Percentiles rank a stretch among this genome's conserved stretches.
Evolutionary conservation across 768 basidiomycete species (phyloP).

Genomic region (Cubamyces sp.): DNA sequence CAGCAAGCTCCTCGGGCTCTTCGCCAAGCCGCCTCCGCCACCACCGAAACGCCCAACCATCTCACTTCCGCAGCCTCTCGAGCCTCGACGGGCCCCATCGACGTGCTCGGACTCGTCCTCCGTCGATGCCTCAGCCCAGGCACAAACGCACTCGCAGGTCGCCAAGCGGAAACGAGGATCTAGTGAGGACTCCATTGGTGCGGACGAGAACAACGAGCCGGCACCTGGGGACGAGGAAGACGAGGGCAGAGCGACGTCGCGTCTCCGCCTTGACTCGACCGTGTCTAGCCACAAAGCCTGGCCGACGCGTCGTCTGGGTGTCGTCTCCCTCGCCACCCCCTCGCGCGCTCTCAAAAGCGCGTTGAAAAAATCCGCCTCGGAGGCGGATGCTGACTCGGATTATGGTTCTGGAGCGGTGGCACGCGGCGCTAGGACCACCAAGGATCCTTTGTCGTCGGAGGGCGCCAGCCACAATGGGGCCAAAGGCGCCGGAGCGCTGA

Average conservation of each 20-base stretch:
- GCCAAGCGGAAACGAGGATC: not conserved
- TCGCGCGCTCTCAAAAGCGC: slow-evolving; percentile 12
- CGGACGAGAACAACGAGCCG: not conserved
- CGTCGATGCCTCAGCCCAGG: not conserved
- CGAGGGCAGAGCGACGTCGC: not conserved
- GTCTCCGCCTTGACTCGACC: slow-evolving; percentile 2
- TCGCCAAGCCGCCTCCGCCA: not conserved
- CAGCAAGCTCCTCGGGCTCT: slow-evolving; percentile 3
- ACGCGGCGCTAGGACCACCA: not conserved
- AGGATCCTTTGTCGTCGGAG: not conserved
- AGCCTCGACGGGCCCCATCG: not conserved
- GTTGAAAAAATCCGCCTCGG: not conserved
- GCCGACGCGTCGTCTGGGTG: not conserved
- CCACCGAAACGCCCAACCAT: not conserved
- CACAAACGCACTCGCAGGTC: not conserved
- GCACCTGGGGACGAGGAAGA: not conserved
- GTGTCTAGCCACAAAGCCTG: not conserved
- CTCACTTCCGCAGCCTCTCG: not conserved
- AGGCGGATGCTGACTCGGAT: not conserved
- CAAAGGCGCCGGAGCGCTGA: slow-evolving; percentile 3
- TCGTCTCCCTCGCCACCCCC: not conserved
- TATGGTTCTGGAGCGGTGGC: not conserved
- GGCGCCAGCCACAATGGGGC: not conserved
- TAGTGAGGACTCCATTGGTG: not conserved
- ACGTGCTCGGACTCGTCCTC: not conserved